These are phyloP conservation scores for Pseudogymnoascus sp. DNA, from an alignment of 2,329 filamentous ascomycete genomes.

Conservation along the genomic window DNA sequence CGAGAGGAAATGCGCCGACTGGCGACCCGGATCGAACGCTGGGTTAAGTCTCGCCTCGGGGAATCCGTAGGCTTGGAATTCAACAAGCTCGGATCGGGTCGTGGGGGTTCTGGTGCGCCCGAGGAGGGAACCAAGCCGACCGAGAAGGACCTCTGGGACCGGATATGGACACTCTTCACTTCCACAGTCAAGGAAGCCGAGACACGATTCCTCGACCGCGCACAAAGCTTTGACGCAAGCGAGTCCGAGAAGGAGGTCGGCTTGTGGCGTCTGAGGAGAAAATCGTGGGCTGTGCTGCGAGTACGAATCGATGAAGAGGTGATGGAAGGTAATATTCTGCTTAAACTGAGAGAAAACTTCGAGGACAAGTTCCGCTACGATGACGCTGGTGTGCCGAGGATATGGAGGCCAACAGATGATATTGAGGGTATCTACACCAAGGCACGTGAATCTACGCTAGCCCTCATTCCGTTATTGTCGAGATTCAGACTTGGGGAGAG, in stretches of 20 bases:
- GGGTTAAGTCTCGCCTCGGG: slow-evolving; percentile 80
- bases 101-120: slow-evolving; percentile 74
- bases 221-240: slow-evolving; percentile 88
- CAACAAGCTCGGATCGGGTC: slow-evolving; percentile 87
- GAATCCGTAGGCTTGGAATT: slow-evolving; percentile 91
- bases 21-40: slow-evolving; percentile 84
- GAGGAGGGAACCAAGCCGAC: slow-evolving; percentile 68
- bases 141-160: slow-evolving; percentile 91
- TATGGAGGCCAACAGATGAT: slow-evolving; percentile 94
- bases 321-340: slow-evolving; percentile 91
- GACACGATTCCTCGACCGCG: slow-evolving; percentile 75
- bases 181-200: slow-evolving; percentile 81
- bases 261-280: slow-evolving; percentile 84
- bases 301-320: slow-evolving; percentile 95
- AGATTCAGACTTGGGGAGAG: slow-evolving; percentile 74
- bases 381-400: slow-evolving; percentile 85
- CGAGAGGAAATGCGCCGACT: slow-evolving; percentile 95
- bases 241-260: slow-evolving; percentile 87
- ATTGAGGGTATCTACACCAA: slow-evolving; percentile 94
- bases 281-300: slow-evolving; percentile 87
- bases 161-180: slow-evolving; percentile 83
- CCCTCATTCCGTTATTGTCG: slow-evolving; percentile 81
- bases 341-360: slow-evolving; percentile 96
- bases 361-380: slow-evolving; percentile 99
- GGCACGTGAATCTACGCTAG: slow-evolving; percentile 85